Evolutionary conservation across 306 rosid genomes (phyloP).

Genomic region (Ormosia semicastrata): DNA sequence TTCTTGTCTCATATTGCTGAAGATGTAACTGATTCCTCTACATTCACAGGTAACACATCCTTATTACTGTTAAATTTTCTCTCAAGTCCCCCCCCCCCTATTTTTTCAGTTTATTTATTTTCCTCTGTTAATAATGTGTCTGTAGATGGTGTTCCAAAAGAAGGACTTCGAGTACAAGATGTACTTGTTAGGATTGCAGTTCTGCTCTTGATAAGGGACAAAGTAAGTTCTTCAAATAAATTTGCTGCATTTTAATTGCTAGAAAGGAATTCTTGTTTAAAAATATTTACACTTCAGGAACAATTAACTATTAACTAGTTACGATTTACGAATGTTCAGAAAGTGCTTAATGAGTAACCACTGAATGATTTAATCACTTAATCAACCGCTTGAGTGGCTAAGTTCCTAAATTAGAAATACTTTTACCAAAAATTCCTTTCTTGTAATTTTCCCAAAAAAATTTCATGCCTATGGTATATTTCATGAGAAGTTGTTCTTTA

Average conservation of each 20-base stretch:
- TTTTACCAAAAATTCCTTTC: background rate
- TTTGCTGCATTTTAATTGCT: background rate
- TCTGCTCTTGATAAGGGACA: slow-evolving; percentile 67
- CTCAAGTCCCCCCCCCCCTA: background rate
- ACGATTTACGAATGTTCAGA: background rate
- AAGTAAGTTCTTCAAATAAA: slow-evolving; percentile 54
- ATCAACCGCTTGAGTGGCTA: background rate
- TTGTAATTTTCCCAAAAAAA: background rate
- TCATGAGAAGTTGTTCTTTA: background rate
- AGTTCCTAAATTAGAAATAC: background rate
- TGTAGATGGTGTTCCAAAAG: slow-evolving; percentile 98
- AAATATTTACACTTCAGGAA: background rate
- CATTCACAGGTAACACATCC: slow-evolving; percentile 72
- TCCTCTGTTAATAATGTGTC: slow-evolving; percentile 25
- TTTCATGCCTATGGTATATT: background rate
- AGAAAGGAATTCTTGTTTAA: background rate
- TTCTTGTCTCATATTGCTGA: slow-evolving; percentile 90
- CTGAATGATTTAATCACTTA: background rate
- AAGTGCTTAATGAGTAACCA: background rate
- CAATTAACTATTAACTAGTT: background rate
- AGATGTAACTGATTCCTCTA: slow-evolving; percentile 68
- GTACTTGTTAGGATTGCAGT: slow-evolving; percentile 88
- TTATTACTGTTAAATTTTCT: slow-evolving; percentile 6
- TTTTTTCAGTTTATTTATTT: slow-evolving; percentile 14
- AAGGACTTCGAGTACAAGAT: slow-evolving; percentile 87